phyloP scores from a whole-genome alignment of 139 green algal genomes.

The Tetraselmis striata region DNA sequence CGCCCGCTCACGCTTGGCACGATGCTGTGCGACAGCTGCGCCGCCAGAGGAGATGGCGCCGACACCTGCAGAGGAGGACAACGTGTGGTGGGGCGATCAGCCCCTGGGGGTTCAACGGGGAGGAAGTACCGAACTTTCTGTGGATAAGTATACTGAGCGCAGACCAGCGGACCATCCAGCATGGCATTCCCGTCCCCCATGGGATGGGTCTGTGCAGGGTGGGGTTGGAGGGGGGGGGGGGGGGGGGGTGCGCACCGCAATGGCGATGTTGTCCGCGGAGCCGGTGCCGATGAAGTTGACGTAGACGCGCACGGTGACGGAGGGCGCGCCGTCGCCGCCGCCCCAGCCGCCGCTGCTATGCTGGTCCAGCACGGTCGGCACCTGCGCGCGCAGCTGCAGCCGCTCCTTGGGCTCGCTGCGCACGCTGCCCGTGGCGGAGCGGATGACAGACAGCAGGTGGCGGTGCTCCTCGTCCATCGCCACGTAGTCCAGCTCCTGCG shows the following conservation, averaged over 20 bases:
- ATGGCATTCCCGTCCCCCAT: too few species aligned
- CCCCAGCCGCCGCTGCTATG: background rate
- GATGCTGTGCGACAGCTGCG: background rate
- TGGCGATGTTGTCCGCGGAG: background rate
- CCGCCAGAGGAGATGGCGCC: background rate
- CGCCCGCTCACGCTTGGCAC: background rate
- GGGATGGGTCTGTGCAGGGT: too few species aligned
- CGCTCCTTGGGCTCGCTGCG: slow-evolving; percentile 13
- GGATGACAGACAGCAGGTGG: slow-evolving; percentile 41
- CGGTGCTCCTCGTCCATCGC: slow-evolving; percentile 57
- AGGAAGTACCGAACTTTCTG: too few species aligned
- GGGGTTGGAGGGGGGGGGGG: too few species aligned
- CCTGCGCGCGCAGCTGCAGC: slow-evolving; percentile 46
- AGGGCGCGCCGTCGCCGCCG: background rate
- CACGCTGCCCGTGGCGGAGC: background rate
- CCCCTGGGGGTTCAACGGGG: too few species aligned
- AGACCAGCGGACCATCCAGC: too few species aligned
- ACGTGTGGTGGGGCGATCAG: too few species aligned
- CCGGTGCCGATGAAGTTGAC: slow-evolving; percentile 15
- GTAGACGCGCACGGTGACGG: slow-evolving; percentile 13
- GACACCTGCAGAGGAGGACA: background rate
- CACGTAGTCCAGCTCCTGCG: slow-evolving; percentile 60
- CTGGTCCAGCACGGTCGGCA: slow-evolving; percentile 13
- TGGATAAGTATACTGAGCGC: too few species aligned
- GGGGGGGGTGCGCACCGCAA: slow-evolving; percentile 1